Evolutionary conservation across 2,329 filamentous ascomycete genomes (phyloP).

Genomic region (Cephalotrichum gorgonifer): DNA sequence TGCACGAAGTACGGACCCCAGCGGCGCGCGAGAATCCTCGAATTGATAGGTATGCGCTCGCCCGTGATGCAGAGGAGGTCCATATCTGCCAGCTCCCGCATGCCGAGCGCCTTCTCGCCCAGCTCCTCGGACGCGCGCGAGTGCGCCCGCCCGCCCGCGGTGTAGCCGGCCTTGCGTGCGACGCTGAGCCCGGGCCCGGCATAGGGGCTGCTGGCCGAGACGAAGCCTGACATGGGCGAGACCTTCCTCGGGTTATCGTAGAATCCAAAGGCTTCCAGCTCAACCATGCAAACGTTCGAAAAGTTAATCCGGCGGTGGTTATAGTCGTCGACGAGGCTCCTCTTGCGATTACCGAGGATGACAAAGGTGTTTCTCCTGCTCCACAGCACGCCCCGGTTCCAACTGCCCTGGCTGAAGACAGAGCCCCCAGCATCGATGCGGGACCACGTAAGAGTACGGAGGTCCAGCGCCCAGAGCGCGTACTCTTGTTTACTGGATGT

Average conservation of each 20-base stretch:
- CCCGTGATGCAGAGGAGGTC: slow-evolving; percentile 87
- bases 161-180: slow-evolving; percentile 50
- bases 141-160: slow-evolving; percentile 66
- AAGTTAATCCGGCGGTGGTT: slow-evolving; percentile 98
- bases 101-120: slow-evolving; percentile 65
- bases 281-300: slow-evolving; percentile 90
- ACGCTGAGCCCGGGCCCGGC: slow-evolving; percentile 45
- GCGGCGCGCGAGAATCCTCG: slow-evolving; percentile 71
- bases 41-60: slow-evolving; percentile 89
- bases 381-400: slow-evolving; percentile 94
- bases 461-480: slow-evolving; percentile 86
- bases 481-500: slow-evolving; percentile 98
- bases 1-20: slow-evolving; percentile 98
- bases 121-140: slow-evolving; percentile 74
- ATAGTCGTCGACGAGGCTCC: slow-evolving; percentile 93
- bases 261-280: slow-evolving; percentile 91
- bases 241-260: slow-evolving; percentile 87
- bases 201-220: slow-evolving; percentile 68
- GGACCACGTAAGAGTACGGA: slow-evolving; percentile 83
- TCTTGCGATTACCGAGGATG: slow-evolving; percentile 84
- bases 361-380: slow-evolving; percentile 90
- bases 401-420: slow-evolving; percentile 93
- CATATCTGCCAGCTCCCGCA: slow-evolving; percentile 92
- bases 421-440: slow-evolving; percentile 90
- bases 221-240: slow-evolving; percentile 69